These are phyloP conservation scores for Lodderomyces metapsilosis DNA, from an alignment of 1,139 yeast genomes.

Conservation along the genomic window DNA sequence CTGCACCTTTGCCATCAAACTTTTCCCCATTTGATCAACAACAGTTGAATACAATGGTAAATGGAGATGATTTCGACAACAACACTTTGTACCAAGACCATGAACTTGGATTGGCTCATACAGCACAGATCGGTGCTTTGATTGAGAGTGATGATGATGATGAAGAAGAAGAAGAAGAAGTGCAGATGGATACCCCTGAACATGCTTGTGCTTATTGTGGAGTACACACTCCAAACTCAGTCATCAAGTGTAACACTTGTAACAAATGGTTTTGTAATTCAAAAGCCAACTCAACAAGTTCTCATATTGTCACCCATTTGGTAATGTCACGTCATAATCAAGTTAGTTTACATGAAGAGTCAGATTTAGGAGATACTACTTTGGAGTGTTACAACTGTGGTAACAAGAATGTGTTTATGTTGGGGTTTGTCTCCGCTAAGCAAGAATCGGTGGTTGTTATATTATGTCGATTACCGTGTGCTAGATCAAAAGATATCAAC, in stretches of 20 bases:
- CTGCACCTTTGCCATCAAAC: neutral
- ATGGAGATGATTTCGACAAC: constrained; percentile 5
- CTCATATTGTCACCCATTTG: constrained; percentile 86
- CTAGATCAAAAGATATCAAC: constrained; percentile 66
- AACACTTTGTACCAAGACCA: neutral
- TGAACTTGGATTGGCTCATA: neutral
- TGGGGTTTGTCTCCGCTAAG: constrained; percentile 89
- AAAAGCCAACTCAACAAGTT: constrained; percentile 58
- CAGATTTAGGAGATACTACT: constrained; percentile 80
- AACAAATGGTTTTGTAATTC: constrained; percentile 90
- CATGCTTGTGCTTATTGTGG: constrained; percentile 79
- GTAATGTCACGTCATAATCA: constrained; percentile 77
- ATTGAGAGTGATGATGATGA: neutral
- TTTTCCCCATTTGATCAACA: neutral
- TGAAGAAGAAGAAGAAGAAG: constrained; percentile 9
- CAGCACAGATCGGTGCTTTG: constrained; percentile 1
- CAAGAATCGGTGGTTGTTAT: constrained; percentile 85
- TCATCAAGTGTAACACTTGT: constrained; percentile 77
- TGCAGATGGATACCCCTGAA: too few species aligned
- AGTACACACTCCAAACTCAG: constrained; percentile 59
- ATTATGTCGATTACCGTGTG: constrained; percentile 87
- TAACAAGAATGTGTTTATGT: constrained; percentile 69
- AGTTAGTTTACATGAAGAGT: constrained; percentile 74
- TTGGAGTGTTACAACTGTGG: constrained; percentile 94
- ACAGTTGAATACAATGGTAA: neutral